phyloP scores from a whole-genome alignment of 768 basidiomycete species.

The Podaxis sp. region DNA sequence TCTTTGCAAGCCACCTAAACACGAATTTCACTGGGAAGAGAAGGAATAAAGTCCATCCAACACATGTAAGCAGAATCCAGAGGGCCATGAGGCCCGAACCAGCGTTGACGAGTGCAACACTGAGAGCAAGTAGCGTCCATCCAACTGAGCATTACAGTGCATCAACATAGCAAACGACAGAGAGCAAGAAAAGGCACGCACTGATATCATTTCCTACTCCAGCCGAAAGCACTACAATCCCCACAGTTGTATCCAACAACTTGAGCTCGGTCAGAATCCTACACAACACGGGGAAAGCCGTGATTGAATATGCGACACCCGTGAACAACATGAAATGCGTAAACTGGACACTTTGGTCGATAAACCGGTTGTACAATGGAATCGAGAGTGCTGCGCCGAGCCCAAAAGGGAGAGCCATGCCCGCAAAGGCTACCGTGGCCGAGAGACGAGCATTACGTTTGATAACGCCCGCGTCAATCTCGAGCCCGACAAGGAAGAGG shows the following conservation, averaged over 20 bases:
- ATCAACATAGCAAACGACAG: neutral
- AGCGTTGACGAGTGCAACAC: constrained; percentile 90
- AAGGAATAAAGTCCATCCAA: constrained; percentile 81
- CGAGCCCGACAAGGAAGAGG: constrained; percentile 91
- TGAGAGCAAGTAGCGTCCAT: constrained; percentile 87
- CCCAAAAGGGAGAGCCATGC: constrained; percentile 87
- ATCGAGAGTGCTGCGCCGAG: constrained; percentile 67
- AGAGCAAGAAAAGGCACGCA: constrained; percentile 23
- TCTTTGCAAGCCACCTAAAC: constrained; percentile 71
- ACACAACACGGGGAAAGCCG: constrained; percentile 84
- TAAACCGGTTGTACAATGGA: constrained; percentile 75
- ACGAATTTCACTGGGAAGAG: constrained; percentile 62
- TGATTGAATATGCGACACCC: constrained; percentile 88
- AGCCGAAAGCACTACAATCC: constrained; percentile 89
- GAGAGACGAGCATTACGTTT: constrained; percentile 74
- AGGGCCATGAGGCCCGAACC: constrained; percentile 80
- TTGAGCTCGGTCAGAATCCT: constrained; percentile 90
- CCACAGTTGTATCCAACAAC: constrained; percentile 88
- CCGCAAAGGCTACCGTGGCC: constrained; percentile 70
- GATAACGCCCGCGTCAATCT: constrained; percentile 82
- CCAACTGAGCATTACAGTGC: constrained; percentile 44
- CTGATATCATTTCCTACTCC: constrained; percentile 87
- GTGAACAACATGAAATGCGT: constrained; percentile 94
- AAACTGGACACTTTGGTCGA: constrained; percentile 66
- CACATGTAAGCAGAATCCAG: constrained; percentile 77